Base-by-base conservation (phyloP, 2,329 filamentous ascomycete genomes). In the Penicillium griseofulvum region DNA sequence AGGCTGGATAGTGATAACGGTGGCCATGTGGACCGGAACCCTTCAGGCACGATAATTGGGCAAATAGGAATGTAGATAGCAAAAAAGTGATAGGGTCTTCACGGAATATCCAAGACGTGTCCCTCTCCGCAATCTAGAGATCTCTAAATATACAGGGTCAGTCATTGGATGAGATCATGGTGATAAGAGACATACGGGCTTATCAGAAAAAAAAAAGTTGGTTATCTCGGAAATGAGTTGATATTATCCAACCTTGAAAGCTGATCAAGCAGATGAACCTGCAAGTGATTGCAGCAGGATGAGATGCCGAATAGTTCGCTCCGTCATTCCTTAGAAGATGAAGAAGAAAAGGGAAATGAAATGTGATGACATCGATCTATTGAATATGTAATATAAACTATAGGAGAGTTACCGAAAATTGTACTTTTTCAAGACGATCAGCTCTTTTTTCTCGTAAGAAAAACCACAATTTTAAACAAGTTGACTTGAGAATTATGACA, bases 1-100 rank as follows among this genome's bases (percentile, higher is more conserved):
- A 61, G 72, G 70, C 64, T 74, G 72, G 63, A 74, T 65, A n/a
- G 71, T 72, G 63, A 74, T 72, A 65, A 72, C 71, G 51, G 72
- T 69, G 55, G 72, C 71, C 71, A 74, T 74, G 41, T n/a, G 31
- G 58, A 42, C 22, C 24, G 46, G 48, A 39, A 19, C 34, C 14
- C 44, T 34, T 2, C 2, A 4, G 29, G 34, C 24, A 48, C 17
- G 24, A n/a, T 45, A 41, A 49, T 49, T 28, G 37, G 36, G 17
- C 47, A 49, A 49, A 42, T 42, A 29, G 28, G 36, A 28, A 28
- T 2, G n/a, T 26, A 33, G 37, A 49, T n/a, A 28, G 12, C n/a
- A 22, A 28, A 14, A 17, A 12, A 14, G 19, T 16, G 47, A 49
- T 49, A 49, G 47, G 47, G 47, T 34, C 48, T 49, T 43, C 28